Conservation (phyloP, 768 basidiomycete genomes). For the Hypholoma sublateritium region DNA sequence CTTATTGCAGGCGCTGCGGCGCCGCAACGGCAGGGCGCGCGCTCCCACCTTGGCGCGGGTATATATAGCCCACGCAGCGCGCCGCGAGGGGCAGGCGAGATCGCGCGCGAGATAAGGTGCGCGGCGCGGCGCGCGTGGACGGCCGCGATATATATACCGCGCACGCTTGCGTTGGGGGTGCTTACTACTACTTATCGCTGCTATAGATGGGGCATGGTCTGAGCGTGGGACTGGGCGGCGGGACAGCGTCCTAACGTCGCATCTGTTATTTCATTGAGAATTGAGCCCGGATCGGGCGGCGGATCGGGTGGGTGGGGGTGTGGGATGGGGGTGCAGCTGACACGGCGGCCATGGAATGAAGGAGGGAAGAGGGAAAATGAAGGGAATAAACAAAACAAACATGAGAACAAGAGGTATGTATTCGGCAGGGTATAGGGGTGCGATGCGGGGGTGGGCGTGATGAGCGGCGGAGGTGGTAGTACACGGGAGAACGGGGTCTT, state of each 20-base stretch:
- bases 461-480: background rate
- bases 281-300: background rate
- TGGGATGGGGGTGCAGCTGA: background rate
- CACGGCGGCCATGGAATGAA: too few species aligned
- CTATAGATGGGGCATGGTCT: background rate
- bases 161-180: too few species aligned
- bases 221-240: background rate
- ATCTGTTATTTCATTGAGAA: background rate
- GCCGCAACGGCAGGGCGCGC: too few species aligned
- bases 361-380: background rate
- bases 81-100: background rate
- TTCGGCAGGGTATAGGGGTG: conserved; percentile 3
- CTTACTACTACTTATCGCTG: too few species aligned
- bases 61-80: background rate
- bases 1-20: too few species aligned
- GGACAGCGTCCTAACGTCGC: background rate
- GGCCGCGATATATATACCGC: background rate
- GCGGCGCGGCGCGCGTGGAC: background rate
- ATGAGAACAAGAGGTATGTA: conserved; percentile 5
- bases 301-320: background rate
- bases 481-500: background rate
- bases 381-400: background rate
- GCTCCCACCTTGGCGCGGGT: background rate
- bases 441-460: background rate
- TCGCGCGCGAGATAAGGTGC: background rate